Percentiles rank a stretch among this genome's conserved stretches.
Evolutionary conservation across 345 rosid species (phyloP).

Genomic region (Salix caprea): DNA sequence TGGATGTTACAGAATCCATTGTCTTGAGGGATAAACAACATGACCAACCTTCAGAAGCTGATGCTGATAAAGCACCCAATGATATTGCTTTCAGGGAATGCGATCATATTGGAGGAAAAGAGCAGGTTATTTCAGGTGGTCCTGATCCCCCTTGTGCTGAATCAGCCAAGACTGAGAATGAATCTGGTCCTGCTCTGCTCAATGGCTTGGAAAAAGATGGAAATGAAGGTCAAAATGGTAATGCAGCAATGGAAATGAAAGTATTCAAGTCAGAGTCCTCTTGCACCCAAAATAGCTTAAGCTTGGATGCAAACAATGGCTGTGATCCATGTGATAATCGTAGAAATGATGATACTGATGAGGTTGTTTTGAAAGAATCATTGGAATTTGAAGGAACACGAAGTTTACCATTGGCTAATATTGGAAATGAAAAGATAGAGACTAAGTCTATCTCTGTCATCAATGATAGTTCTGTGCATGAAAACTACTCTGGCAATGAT

Average conservation of each 20-base stretch:
- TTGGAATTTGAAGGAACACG: slow-evolving; percentile 39
- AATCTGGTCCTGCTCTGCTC: slow-evolving; percentile 29
- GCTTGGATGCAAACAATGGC: slow-evolving; percentile 52
- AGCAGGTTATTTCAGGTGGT: slow-evolving; percentile 37
- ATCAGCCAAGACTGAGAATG: slow-evolving; percentile 35
- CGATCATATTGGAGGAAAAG: slow-evolving; percentile 38
- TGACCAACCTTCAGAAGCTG: slow-evolving; percentile 27
- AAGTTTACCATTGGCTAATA: slow-evolving; percentile 41
- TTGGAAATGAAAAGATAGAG: slow-evolving; percentile 39
- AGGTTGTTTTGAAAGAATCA: slow-evolving; percentile 26
- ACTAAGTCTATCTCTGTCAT: slow-evolving; percentile 27
- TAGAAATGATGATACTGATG: slow-evolving; percentile 42
- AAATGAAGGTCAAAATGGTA: slow-evolving; percentile 39
- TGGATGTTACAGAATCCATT: slow-evolving; percentile 37
- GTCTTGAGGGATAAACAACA: slow-evolving; percentile 27
- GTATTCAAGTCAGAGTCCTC: slow-evolving; percentile 65
- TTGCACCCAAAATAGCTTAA: slow-evolving; percentile 46
- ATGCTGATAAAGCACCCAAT: slow-evolving; percentile 26
- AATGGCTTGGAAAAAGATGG: slow-evolving; percentile 40
- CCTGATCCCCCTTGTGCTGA: slow-evolving; percentile 36
- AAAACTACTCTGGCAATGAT: slow-evolving; percentile 25
- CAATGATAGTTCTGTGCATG: slow-evolving; percentile 20
- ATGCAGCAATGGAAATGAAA: slow-evolving; percentile 37
- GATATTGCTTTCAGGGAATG: slow-evolving; percentile 40
- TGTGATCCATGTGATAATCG: slow-evolving; percentile 34